phyloP scores from a whole-genome alignment of 495 filamentous ascomycete genomes.

The Evansstolkia leycettana region DNA sequence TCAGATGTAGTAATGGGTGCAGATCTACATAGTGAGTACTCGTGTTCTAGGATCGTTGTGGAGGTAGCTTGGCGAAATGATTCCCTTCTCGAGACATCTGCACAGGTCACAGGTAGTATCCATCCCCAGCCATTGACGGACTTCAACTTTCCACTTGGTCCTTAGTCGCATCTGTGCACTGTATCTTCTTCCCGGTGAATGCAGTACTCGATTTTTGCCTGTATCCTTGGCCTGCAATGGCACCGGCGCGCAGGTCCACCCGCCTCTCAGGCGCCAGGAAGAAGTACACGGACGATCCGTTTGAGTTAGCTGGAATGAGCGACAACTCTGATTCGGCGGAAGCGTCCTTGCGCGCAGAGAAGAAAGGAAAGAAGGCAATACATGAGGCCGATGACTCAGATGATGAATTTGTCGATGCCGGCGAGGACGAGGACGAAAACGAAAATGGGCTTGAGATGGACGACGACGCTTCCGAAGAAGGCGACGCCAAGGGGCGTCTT shows the following conservation, averaged over 20 bases:
- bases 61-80: too few relatives aligned
- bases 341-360: neutral
- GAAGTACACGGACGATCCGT: constrained; percentile 25
- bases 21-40: too few relatives aligned
- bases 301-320: constrained; percentile 18
- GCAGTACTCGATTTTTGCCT: too few relatives aligned
- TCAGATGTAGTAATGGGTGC: too few relatives aligned
- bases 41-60: too few relatives aligned
- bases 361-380: constrained; percentile 9
- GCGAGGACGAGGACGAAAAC: constrained; percentile 5
- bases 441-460: neutral
- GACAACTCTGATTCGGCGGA: constrained; percentile 17
- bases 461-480: neutral
- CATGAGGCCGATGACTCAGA: constrained; percentile 16
- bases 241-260: constrained; percentile 24
- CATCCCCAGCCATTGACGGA: too few relatives aligned
- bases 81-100: too few relatives aligned
- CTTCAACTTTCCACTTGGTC: too few relatives aligned
- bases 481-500: neutral
- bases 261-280: constrained; percentile 19
- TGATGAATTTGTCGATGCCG: constrained; percentile 17
- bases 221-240: constrained; percentile 10
- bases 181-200: too few relatives aligned
- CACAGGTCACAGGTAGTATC: too few relatives aligned
- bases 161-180: too few relatives aligned